Percentiles rank a stretch among this genome's conserved stretches.
phyloP scores from a whole-genome alignment of 2,329 filamentous ascomycete genomes.

The Colletotrichum noveboracense region DNA sequence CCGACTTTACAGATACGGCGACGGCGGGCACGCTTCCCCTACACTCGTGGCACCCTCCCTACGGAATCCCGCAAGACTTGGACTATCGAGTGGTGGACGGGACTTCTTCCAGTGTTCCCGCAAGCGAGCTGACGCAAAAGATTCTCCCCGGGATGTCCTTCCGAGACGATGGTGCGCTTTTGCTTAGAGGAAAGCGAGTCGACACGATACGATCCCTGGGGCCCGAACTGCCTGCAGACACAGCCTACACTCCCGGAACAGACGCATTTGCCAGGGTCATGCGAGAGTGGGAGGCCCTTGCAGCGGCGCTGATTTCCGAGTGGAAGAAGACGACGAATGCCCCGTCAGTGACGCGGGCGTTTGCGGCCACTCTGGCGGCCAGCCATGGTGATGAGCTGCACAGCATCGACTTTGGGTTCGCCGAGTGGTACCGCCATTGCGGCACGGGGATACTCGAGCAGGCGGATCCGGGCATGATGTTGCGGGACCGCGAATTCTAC shows the following conservation, averaged over 20 bases:
- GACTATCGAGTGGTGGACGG: neutral
- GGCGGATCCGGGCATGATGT: neutral
- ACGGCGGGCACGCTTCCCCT: neutral
- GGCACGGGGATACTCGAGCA: neutral
- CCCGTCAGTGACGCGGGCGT: neutral
- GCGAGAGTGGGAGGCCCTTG: neutral
- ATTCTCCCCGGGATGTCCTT: neutral
- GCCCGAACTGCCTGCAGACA: neutral
- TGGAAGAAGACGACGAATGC: neutral
- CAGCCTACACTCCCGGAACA: neutral
- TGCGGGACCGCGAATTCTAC: neutral
- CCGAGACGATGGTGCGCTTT: neutral
- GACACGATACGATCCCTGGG: neutral
- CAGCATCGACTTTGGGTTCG: neutral
- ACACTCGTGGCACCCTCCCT: neutral
- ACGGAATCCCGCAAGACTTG: neutral
- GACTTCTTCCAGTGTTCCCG: neutral
- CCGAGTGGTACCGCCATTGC: neutral
- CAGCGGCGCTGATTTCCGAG: neutral
- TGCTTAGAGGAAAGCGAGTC: neutral
- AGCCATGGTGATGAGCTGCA: neutral
- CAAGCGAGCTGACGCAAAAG: neutral
- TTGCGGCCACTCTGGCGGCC: neutral
- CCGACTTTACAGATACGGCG: neutral
- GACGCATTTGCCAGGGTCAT: neutral